These are phyloP conservation scores for Leccinum huronense DNA, from an alignment of 1,284 basidiomycete genomes.

Conservation along the genomic window DNA sequence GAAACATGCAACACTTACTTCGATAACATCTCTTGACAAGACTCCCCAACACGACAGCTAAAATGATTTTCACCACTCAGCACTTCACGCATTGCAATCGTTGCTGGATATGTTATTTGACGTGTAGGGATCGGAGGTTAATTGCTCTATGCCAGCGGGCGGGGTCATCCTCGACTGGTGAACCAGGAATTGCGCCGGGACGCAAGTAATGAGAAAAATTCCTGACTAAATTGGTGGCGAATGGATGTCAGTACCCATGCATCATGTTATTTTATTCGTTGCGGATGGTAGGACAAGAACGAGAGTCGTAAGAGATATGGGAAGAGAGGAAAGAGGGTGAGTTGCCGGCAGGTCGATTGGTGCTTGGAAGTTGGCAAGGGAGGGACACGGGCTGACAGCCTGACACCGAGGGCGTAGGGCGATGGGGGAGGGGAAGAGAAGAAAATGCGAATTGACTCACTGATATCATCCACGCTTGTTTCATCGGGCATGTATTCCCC, in stretches of 20 bases:
- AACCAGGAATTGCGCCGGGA: conserved; percentile 39
- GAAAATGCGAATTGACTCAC: conserved; percentile 49
- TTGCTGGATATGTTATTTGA: conserved; percentile 41
- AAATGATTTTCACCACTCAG: conserved; percentile 63
- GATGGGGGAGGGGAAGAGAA: conserved; percentile 25
- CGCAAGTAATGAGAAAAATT: conserved; percentile 85
- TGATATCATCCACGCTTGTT: conserved; percentile 67
- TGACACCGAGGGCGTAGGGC: conserved; percentile 16
- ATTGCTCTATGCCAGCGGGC: conserved; percentile 3
- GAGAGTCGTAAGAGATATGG: conserved; percentile 24
- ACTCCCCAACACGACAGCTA: conserved; percentile 41
- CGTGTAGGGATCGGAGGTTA: conserved; percentile 3
- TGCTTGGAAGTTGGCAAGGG: conserved; percentile 27
- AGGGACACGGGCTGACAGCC: conserved; percentile 3
- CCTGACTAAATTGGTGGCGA: conserved; percentile 82
- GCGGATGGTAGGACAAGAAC: conserved; percentile 24
- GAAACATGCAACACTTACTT: conserved; percentile 25
- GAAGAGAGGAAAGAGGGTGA: conserved; percentile 31
- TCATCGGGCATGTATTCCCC: conserved; percentile 59
- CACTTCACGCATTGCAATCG: conserved; percentile 62
- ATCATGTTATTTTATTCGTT: conserved; percentile 26
- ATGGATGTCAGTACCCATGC: conserved; percentile 62
- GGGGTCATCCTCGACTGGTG: conserved; percentile 10
- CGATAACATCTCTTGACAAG: conserved; percentile 27
- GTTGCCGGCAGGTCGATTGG: conserved; percentile 25